phyloP scores from a whole-genome alignment of 2,329 filamentous ascomycete genomes.

The Lachnellula cervina region DNA sequence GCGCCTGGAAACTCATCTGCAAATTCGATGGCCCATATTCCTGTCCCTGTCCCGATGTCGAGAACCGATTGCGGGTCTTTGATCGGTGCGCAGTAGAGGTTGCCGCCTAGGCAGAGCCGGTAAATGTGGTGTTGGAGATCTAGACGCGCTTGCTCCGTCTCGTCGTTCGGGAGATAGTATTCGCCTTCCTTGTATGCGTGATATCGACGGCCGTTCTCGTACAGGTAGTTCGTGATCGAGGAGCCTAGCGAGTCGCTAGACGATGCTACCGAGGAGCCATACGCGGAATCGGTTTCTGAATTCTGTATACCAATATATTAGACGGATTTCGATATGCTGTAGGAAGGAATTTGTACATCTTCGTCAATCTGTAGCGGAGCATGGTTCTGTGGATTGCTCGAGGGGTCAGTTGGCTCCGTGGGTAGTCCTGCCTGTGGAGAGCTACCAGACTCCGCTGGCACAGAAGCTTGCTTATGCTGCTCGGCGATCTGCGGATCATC shows the following conservation, averaged over 20 bases:
- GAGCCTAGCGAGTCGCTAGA: conserved; percentile 31
- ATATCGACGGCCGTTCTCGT: conserved; percentile 46
- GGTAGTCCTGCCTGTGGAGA: not conserved
- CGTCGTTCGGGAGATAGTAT: conserved; percentile 31
- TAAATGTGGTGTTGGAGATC: conserved; percentile 28
- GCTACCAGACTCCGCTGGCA: not conserved
- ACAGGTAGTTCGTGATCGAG: conserved; percentile 25
- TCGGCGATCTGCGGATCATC: not conserved
- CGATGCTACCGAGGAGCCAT: not conserved
- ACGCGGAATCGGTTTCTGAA: not conserved
- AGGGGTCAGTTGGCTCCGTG: not conserved
- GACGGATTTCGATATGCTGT: not conserved
- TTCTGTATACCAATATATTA: not conserved
- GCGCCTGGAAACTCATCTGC: conserved; percentile 31
- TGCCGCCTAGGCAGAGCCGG: conserved; percentile 21
- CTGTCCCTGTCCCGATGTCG: too few relatives aligned
- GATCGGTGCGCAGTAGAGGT: conserved; percentile 28
- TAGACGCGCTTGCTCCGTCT: conserved; percentile 27
- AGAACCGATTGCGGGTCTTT: conserved; percentile 31
- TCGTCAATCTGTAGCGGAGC: not conserved
- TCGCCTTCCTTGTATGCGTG: conserved; percentile 42
- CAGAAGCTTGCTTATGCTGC: not conserved
- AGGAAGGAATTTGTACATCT: not conserved
- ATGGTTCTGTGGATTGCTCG: not conserved
- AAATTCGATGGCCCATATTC: conserved; percentile 39